phyloP scores from a whole-genome alignment of 2,329 filamentous ascomycete genomes.

The Pseudogymnoascus pannorum region DNA sequence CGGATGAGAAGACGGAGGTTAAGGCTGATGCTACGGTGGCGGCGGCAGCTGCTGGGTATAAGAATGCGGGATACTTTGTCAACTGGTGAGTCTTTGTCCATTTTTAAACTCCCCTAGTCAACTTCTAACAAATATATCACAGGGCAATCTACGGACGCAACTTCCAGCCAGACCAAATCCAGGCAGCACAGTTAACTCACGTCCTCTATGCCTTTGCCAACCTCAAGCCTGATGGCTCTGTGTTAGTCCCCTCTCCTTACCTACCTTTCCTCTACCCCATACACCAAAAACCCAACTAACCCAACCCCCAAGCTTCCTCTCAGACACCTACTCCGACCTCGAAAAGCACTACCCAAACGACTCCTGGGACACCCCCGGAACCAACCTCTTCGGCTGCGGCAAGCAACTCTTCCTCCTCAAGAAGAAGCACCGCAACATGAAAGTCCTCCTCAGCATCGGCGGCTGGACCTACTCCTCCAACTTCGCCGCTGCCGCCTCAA shows the following conservation, averaged over 20 bases:
- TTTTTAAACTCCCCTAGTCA: neutral
- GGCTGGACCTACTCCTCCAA: slow-evolving; percentile 79
- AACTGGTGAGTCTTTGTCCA: neutral
- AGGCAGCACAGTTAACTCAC: slow-evolving; percentile 62
- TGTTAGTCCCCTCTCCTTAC: slow-evolving; percentile 6
- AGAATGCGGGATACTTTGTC: neutral
- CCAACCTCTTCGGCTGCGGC: slow-evolving; percentile 71
- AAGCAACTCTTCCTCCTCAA: slow-evolving; percentile 77
- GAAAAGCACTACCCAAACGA: slow-evolving; percentile 68
- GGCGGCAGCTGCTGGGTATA: neutral
- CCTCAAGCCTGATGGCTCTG: slow-evolving; percentile 53
- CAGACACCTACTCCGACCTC: slow-evolving; percentile 58
- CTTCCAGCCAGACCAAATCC: slow-evolving; percentile 62
- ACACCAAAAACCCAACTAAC: slow-evolving; percentile 6
- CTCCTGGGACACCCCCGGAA: slow-evolving; percentile 57
- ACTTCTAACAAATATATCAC: neutral
- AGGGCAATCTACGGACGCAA: slow-evolving; percentile 17
- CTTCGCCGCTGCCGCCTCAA: slow-evolving; percentile 60
- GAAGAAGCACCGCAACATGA: slow-evolving; percentile 68
- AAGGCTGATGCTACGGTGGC: neutral
- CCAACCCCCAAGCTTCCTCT: neutral
- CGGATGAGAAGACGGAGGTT: neutral
- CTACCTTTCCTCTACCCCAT: neutral
- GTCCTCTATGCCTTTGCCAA: slow-evolving; percentile 77
- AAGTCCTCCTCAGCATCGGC: slow-evolving; percentile 72